A percentile compares a stretch with the other conserved stretches of the same genome.
These are phyloP conservation scores for Phanerochaete sordida DNA, from an alignment of 768 basidiomycete genomes.

Conservation along the genomic window DNA sequence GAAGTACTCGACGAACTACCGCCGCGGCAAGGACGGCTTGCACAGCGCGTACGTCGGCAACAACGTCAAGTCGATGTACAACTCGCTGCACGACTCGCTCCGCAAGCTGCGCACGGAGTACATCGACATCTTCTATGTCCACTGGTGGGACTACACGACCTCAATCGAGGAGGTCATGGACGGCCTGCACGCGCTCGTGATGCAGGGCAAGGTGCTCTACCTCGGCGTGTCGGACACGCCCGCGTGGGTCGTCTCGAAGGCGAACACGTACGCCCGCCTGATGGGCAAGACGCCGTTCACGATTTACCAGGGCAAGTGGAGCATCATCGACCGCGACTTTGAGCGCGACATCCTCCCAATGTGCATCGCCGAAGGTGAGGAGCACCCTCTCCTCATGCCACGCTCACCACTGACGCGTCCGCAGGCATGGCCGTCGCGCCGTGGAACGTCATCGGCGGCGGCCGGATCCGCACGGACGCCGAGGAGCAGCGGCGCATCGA, in stretches of 20 bases:
- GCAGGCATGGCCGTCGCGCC: slow-evolving; percentile 24
- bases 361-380: slow-evolving; percentile 27
- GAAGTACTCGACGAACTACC: too few relatives aligned
- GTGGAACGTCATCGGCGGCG: slow-evolving; percentile 33
- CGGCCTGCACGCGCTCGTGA: slow-evolving; percentile 46
- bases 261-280: slow-evolving; percentile 36
- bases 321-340: slow-evolving; percentile 31
- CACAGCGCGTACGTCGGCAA: too few relatives aligned
- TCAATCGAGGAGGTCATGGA: slow-evolving; percentile 56
- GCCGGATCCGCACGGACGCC: slow-evolving; percentile 34
- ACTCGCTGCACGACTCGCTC: slow-evolving; percentile 31
- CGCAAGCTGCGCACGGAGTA: slow-evolving; percentile 40
- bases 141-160: slow-evolving; percentile 43
- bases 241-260: slow-evolving; percentile 29
- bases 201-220: slow-evolving; percentile 42
- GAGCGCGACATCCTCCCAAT: slow-evolving; percentile 39
- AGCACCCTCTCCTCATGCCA: too few relatives aligned
- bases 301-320: slow-evolving; percentile 35
- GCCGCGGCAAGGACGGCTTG: too few relatives aligned
- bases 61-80: slow-evolving; percentile 32
- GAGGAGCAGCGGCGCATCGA: slow-evolving; percentile 29
- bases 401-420: too few relatives aligned
- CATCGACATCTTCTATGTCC: slow-evolving; percentile 46
- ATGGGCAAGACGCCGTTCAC: slow-evolving; percentile 34
- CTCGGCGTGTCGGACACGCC: slow-evolving; percentile 28